Conservation (phyloP, 257 asterid species). For the Capsicum pubescens region DNA sequence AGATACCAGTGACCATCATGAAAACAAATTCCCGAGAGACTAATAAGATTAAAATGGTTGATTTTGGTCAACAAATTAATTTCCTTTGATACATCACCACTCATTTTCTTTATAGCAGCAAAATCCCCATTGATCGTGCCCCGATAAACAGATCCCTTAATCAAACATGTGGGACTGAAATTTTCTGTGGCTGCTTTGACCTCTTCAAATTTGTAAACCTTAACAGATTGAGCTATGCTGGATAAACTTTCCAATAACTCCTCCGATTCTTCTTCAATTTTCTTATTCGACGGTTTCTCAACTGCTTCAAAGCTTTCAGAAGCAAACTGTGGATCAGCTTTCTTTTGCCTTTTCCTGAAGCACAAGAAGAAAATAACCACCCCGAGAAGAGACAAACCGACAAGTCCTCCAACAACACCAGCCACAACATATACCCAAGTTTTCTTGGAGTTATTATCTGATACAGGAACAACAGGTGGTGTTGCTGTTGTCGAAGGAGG, state of each 20-base stretch:
- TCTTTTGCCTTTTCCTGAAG: slow-evolving; percentile 38
- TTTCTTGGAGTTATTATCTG: slow-evolving; percentile 47
- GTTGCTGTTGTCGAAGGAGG: slow-evolving; percentile 43
- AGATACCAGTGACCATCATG: slow-evolving; percentile 80
- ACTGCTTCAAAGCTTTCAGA: slow-evolving; percentile 48
- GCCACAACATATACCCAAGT: slow-evolving; percentile 68
- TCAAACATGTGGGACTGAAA: slow-evolving; percentile 56
- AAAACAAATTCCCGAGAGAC: slow-evolving; percentile 85
- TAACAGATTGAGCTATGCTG: slow-evolving; percentile 68
- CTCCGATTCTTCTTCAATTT: slow-evolving; percentile 45
- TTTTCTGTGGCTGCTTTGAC: slow-evolving; percentile 65
- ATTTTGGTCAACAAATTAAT: slow-evolving; percentile 73
- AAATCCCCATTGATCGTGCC: slow-evolving; percentile 76
- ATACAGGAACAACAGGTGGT: slow-evolving; percentile 37
- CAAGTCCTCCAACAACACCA: slow-evolving; percentile 62
- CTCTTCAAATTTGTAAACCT: slow-evolving; percentile 66
- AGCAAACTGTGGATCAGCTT: slow-evolving; percentile 39
- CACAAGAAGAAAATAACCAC: slow-evolving; percentile 37
- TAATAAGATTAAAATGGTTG: slow-evolving; percentile 83
- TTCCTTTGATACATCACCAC: slow-evolving; percentile 82
- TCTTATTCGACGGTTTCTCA: slow-evolving; percentile 49
- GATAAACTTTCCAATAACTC: slow-evolving; percentile 64
- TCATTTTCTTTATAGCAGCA: slow-evolving; percentile 88
- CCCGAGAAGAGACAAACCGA: slow-evolving; percentile 36
- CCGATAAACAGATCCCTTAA: slow-evolving; percentile 77